Evolutionary conservation across 1,284 basidiomycete genomes (phyloP).

Genomic region (Melampsora americana): DNA sequence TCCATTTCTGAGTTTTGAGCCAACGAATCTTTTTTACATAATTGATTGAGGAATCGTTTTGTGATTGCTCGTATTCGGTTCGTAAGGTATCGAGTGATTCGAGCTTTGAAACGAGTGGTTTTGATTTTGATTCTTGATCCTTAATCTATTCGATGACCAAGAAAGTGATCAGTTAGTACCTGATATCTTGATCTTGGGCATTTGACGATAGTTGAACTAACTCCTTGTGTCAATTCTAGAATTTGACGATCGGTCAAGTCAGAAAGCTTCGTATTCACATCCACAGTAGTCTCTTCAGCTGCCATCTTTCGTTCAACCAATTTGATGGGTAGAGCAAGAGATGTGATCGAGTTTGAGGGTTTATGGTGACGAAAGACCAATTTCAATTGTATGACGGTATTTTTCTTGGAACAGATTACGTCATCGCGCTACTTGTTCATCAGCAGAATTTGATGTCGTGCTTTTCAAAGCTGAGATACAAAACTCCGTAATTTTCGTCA

Average conservation of each 20-base stretch:
- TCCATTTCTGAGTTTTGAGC: background rate
- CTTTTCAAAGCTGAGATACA: too few relatives aligned
- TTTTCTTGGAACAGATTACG: too few relatives aligned
- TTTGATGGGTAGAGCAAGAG: too few relatives aligned
- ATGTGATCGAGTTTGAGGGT: too few relatives aligned
- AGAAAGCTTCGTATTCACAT: constrained; percentile 1
- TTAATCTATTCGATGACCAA: background rate
- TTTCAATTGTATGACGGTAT: too few relatives aligned
- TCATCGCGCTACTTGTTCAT: too few relatives aligned
- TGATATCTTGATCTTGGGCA: background rate
- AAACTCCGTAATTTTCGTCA: too few relatives aligned
- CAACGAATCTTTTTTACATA: constrained; percentile 1
- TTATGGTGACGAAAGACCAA: too few relatives aligned
- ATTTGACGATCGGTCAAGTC: constrained; percentile 11
- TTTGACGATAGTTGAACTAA: background rate
- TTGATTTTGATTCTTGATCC: constrained; percentile 2
- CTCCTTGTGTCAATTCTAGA: background rate
- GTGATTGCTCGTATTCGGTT: background rate
- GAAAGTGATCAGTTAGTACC: background rate
- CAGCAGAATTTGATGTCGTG: too few relatives aligned
- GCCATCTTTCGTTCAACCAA: background rate
- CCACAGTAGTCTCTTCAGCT: background rate
- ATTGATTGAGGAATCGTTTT: background rate
- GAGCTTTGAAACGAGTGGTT: background rate
- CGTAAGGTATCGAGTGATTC: background rate